Conservation (phyloP, 164 flowering plant genomes). For the Litsea cubeba region DNA sequence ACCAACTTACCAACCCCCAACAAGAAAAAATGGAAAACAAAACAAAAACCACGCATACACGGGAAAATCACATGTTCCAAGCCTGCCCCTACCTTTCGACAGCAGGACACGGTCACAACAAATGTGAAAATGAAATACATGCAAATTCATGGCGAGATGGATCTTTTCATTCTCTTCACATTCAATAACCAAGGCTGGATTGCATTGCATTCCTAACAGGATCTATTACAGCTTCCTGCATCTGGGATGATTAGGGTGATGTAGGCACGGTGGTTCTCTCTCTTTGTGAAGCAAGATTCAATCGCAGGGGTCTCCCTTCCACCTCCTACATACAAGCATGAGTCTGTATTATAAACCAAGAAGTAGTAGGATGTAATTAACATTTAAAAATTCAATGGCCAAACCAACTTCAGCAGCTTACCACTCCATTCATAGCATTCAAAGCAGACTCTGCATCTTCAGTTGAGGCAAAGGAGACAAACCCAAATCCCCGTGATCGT, state of each 20-base stretch:
- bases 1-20: too few species aligned
- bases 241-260: neutral
- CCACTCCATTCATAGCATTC: slow-evolving; percentile 75
- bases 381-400: neutral
- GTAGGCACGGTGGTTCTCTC: slow-evolving; percentile 17
- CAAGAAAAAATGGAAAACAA: too few species aligned
- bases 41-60: too few species aligned
- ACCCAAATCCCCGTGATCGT: slow-evolving; percentile 86
- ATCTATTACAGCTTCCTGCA: neutral
- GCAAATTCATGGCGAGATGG: neutral
- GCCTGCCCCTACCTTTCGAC: too few species aligned
- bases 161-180: neutral
- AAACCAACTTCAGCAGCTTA: slow-evolving; percentile 18
- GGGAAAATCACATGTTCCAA: too few species aligned
- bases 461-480: slow-evolving; percentile 59
- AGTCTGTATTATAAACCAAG: neutral
- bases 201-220: neutral
- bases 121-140: neutral
- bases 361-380: neutral
- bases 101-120: neutral
- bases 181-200: neutral
- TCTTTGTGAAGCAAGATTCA: slow-evolving; percentile 55
- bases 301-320: slow-evolving; percentile 68
- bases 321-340: slow-evolving; percentile 41
- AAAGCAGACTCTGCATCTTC: slow-evolving; percentile 56